phyloP scores from a whole-genome alignment of 306 rosid genomes.

The Trichosanthes truncata region DNA sequence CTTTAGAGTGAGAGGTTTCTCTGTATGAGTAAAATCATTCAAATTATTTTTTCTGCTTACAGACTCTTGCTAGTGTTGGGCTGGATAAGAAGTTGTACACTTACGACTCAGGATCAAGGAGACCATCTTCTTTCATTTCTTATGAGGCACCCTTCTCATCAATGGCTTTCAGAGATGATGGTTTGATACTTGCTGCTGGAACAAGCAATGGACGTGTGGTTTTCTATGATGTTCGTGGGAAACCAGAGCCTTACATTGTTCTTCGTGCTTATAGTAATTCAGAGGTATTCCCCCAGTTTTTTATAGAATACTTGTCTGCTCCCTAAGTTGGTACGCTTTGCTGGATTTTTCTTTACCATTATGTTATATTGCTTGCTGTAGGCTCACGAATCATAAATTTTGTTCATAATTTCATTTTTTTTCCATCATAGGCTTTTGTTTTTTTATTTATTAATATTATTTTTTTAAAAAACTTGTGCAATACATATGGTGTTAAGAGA shows the following conservation, averaged over 20 bases:
- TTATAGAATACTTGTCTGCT: background rate
- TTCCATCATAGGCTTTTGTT: background rate
- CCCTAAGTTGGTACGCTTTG: background rate
- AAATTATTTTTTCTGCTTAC: slow-evolving; percentile 27
- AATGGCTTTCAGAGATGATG: slow-evolving; percentile 88
- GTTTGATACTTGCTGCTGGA: slow-evolving; percentile 93
- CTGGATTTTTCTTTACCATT: background rate
- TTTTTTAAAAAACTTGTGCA: background rate
- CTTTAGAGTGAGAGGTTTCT: slow-evolving; percentile 14
- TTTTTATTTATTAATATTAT: background rate
- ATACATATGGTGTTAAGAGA: background rate
- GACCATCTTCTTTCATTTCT: slow-evolving; percentile 66
- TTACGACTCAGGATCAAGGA: slow-evolving; percentile 81
- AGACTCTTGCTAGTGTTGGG: slow-evolving; percentile 93
- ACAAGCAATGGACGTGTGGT: slow-evolving; percentile 94
- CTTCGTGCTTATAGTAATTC: slow-evolving; percentile 74
- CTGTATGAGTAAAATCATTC: background rate
- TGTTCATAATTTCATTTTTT: background rate
- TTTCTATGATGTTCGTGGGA: slow-evolving; percentile 92
- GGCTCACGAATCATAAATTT: background rate
- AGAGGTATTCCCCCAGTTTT: slow-evolving; percentile 24
- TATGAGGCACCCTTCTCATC: slow-evolving; percentile 92
- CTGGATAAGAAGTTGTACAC: slow-evolving; percentile 91
- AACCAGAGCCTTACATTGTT: slow-evolving; percentile 83
- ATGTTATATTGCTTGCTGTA: background rate